These are phyloP conservation scores for Arachis hypogaea DNA, from an alignment of 306 rosid genomes.

Conservation along the genomic window DNA sequence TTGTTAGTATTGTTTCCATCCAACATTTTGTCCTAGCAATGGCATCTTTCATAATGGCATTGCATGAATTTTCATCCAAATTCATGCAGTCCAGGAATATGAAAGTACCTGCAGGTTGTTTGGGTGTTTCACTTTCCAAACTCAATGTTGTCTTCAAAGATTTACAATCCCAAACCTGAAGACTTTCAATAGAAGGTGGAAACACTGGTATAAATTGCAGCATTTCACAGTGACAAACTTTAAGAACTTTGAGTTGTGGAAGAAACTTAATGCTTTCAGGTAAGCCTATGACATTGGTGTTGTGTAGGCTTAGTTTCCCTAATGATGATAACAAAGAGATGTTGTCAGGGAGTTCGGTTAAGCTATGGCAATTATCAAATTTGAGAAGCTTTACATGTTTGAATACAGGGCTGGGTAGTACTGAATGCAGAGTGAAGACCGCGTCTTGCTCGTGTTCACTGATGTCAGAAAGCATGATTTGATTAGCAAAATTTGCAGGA, in stretches of 20 bases:
- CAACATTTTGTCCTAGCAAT: neutral
- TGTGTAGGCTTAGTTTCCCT: accelerated
- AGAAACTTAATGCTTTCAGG: conserved; percentile 25
- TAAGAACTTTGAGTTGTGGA: neutral
- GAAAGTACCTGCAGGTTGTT: neutral
- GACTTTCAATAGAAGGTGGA: neutral
- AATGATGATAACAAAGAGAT: conserved; percentile 30
- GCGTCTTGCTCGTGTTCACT: neutral
- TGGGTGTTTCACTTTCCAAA: neutral
- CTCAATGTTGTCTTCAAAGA: conserved; percentile 1
- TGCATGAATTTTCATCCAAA: neutral
- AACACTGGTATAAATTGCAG: conserved; percentile 24
- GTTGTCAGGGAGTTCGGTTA: conserved; percentile 24
- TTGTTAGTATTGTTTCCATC: neutral
- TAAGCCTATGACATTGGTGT: neutral
- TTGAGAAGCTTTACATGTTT: neutral
- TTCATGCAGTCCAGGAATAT: neutral
- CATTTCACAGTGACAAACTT: neutral
- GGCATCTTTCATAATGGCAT: neutral
- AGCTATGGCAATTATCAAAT: neutral
- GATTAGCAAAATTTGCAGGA: neutral
- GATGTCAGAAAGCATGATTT: neutral
- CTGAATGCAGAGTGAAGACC: neutral
- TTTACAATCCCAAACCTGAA: neutral
- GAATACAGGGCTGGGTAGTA: neutral